Percentiles rank a stretch among this genome's conserved stretches.
phyloP scores from a whole-genome alignment of 139 green algal genomes.

The Coelastrella sp. region DNA sequence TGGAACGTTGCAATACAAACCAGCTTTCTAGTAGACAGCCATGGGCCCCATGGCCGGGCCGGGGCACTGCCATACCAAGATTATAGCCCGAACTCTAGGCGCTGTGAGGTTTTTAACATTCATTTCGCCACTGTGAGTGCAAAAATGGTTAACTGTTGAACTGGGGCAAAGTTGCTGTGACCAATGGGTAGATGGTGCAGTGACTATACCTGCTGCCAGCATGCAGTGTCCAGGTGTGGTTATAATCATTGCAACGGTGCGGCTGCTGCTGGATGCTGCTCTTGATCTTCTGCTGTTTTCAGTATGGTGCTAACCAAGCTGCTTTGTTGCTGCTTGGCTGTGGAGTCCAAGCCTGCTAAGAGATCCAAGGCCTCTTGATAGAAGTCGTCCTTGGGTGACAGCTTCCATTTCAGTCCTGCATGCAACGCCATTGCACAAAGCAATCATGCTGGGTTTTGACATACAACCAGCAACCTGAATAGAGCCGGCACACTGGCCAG shows the following conservation, averaged over 20 bases:
- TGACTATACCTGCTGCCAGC: background rate
- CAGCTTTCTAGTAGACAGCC: too few relatives aligned
- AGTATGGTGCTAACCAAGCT: conserved; percentile 10
- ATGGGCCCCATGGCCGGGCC: too few relatives aligned
- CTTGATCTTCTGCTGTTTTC: background rate
- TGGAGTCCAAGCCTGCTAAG: conserved; percentile 14
- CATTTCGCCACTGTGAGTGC: too few relatives aligned
- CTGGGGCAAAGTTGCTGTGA: too few relatives aligned
- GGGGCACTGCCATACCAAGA: too few relatives aligned
- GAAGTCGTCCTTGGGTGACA: conserved; percentile 70
- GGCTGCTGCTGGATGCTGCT: background rate
- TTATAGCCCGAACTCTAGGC: too few relatives aligned
- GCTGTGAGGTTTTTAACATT: too few relatives aligned
- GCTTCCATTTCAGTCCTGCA: conserved; percentile 69
- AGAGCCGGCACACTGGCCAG: background rate
- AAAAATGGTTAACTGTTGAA: too few relatives aligned
- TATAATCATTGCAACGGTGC: background rate
- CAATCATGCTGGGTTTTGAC: background rate
- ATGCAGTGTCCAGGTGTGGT: conserved; percentile 8
- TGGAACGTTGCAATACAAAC: too few relatives aligned
- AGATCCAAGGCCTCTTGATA: conserved; percentile 64
- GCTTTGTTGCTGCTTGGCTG: conserved; percentile 38
- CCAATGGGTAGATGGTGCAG: too few relatives aligned
- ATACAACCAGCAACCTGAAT: background rate
- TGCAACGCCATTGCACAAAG: background rate